Base-by-base conservation (phyloP, 805 yeast genomes). In the Teunomyces tritomae region DNA sequence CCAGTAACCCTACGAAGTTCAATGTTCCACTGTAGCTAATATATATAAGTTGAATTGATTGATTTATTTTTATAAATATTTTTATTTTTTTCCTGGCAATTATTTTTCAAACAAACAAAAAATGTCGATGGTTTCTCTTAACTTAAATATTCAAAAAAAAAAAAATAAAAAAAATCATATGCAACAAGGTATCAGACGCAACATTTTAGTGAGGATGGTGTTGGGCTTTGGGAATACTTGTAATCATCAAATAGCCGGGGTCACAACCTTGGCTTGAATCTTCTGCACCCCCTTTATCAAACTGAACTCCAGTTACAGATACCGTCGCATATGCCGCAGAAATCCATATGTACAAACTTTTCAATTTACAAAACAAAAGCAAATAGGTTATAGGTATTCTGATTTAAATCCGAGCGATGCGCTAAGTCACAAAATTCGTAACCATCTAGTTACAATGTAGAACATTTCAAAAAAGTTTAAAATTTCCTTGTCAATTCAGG, bases 11-110 rank as follows among this genome's bases (percentile, higher is more conserved):
- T 26, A 11, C 17, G 29, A 26, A 26, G 40, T 24, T 37, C 40
- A 37, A 37, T 37, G 40, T 37, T 37, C 40, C 40, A 37, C 40
- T n/a, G 40, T 37, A 24, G 17, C 40, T 26, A 37, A 37, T 37
- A 37, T 37, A 37, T 37, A 24, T 37, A 35, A 35, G 40, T 20
- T 37, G 40, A 13, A 37, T 26, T 37, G 40, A 11, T 37, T 37
- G 40, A 37, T 37, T 37, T 37, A 37, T 37, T 37, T 37, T 37
- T 37, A 11, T 24, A n/a, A 9, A 37, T 35, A 17, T 10, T 37
- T 20, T 37, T 37, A 20, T 37, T 37, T 37, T 37, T 37, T 24
- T n/a, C 28, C 40, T 32, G 34, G 14, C 27, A 26, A 37, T 17
- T 37, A 37, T 37, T 37, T 37, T 37, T 26, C 27, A 13, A n/a